phyloP scores from a whole-genome alignment of 176 grass and related monocot genomes.

The Miscanthus lutarioriparius region DNA sequence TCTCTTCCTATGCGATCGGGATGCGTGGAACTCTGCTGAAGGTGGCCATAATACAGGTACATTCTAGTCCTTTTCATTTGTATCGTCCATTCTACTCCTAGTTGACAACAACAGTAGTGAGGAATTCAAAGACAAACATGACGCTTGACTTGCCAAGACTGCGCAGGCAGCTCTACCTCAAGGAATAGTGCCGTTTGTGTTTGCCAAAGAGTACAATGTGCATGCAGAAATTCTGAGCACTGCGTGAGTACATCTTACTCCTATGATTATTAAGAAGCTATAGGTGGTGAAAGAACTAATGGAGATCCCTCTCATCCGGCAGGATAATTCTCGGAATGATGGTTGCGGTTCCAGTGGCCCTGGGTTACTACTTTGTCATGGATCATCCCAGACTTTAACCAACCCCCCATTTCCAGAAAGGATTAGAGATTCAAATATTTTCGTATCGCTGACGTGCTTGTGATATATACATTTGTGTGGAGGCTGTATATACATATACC shows the following conservation, averaged over 20 bases:
- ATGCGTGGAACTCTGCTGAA: conserved; percentile 65
- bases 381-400: conserved; percentile 45
- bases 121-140: conserved; percentile 4
- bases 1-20: conserved; percentile 68
- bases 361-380: conserved; percentile 73
- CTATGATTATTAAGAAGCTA: not conserved
- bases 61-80: conserved; percentile 6
- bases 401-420: not conserved
- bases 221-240: conserved; percentile 86
- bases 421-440: not conserved
- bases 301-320: conserved; percentile 9
- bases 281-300: not conserved
- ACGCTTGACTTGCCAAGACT: conserved; percentile 20
- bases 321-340: conserved; percentile 93
- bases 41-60: conserved; percentile 84
- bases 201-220: conserved; percentile 83
- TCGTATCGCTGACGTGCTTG: conserved; percentile 9
- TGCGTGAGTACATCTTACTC: conserved; percentile 50
- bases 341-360: conserved; percentile 67
- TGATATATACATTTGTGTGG: conserved; percentile 27
- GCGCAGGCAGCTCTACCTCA: conserved; percentile 86
- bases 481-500: conserved; percentile 14
- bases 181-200: conserved; percentile 91
- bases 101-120: not conserved
- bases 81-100: not conserved